Base-by-base conservation (phyloP, 345 rosid species). In the Dipteronia sinensis region DNA sequence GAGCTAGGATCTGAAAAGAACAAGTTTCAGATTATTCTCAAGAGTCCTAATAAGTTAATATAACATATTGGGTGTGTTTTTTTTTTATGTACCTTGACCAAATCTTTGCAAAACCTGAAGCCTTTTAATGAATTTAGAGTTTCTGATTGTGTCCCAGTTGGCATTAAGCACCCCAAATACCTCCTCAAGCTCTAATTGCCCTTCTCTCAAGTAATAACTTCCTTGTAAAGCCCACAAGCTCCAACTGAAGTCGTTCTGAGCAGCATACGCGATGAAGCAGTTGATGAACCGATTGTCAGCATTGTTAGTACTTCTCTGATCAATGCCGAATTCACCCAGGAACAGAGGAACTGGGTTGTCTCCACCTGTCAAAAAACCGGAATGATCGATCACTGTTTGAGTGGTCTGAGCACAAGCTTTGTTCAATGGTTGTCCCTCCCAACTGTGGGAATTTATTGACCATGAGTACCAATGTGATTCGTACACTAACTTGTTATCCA, bases 401-500 rank as follows among this genome's bases (percentile, higher is more conserved):
- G 29, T 23, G 0, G 47, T 34, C 15, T 58, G 1, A 25, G 81
- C 85, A 56, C 89, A 85, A 20, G 78, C 80, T 40, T 72, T 83
- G 63, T 88, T 84, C 12, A 79, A 31, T 29, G 82, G 83, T 31
- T 86, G 82, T 17, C 62, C 71, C 29, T 3, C 42, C 91, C 91
- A 86, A 12, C 31, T 42, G 1, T 27, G 8, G 42, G 64, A 10
- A 11, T 71, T 67, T 10, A 80, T 78, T 19, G 82, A 51, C 23
- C 81, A 88, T 1, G 73, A 73, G 67, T 88, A 86, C 89, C 87
- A 84, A 16, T 86, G 89, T 7, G 70, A 65, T 77, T 88, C 91
- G 7, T 78, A 86, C 25, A 86, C 89, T 23, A 84, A 20, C 67
- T 86, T 88, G n/a, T 58, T 61, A n/a, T 65, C 71, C 66, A 86